A percentile compares a stretch with the other conserved stretches of the same genome.
Conservation (phyloP, 257 asterid genomes). For the Solanum neorickii region DNA sequence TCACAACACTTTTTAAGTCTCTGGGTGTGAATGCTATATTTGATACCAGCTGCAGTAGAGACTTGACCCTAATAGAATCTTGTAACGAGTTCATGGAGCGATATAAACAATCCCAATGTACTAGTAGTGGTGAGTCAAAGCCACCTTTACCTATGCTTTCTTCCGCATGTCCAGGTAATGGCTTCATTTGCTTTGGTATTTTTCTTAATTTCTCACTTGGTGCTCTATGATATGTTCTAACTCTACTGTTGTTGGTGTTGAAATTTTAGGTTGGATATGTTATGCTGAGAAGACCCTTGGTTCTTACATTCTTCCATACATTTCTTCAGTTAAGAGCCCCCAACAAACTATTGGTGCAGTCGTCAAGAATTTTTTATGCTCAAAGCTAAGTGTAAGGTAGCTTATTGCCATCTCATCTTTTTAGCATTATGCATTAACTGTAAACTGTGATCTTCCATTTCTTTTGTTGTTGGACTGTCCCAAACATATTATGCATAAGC, state of each 20-base stretch:
- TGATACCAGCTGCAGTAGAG: constrained; percentile 94
- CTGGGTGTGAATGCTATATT: constrained; percentile 82
- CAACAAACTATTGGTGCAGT: constrained; percentile 89
- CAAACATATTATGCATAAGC: neutral
- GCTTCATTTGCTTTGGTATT: neutral
- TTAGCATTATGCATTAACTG: neutral
- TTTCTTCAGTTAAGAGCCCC: constrained; percentile 95
- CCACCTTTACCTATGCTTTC: constrained; percentile 72
- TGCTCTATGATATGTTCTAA: neutral
- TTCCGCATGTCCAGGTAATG: constrained; percentile 95
- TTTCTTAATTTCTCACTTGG: neutral
- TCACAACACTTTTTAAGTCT: constrained; percentile 74
- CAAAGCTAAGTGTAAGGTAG: constrained; percentile 56
- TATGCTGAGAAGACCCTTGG: constrained; percentile 98
- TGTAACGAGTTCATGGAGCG: constrained; percentile 76
- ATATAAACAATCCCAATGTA: constrained; percentile 35
- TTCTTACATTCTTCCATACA: constrained; percentile 80
- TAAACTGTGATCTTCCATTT: neutral
- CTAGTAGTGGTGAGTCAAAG: constrained; percentile 29
- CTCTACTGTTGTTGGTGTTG: neutral
- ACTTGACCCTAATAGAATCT: constrained; percentile 77
- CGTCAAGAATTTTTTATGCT: constrained; percentile 55
- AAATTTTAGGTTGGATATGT: constrained; percentile 89
- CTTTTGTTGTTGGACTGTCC: neutral
- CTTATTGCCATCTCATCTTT: neutral